Evolutionary conservation across 179 eudicot genomes (phyloP), one percentile per base, ranked within the genome.

Genomic region (Nepenthes alata): DNA sequence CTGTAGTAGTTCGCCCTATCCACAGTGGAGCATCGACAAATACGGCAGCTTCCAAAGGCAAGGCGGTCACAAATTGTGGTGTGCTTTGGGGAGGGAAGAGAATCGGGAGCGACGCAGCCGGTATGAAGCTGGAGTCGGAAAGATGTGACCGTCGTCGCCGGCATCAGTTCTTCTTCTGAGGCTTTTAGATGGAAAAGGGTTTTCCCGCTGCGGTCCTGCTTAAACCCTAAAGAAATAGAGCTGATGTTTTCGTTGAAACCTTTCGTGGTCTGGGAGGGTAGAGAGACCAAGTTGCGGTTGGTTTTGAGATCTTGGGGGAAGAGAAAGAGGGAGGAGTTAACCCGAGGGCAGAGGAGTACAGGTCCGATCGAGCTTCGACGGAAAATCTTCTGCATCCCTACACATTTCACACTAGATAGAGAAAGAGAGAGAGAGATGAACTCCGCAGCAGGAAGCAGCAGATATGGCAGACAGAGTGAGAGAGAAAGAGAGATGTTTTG

Each of bases 371-470:
- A 79, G 74, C 67, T 74, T 52, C 66, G 76, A 34, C 80, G 75
- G 37, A 83, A 60, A 37, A 85, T 55, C 67, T 83, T 85, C 78
- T 81, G 93, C 93, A 85, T 85, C 16, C 37, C 67, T 72, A 41
- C 45, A 41, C 45, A 41, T 41, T 41, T 41, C 45, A 41, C 45
- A 41, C 5, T 4, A 41, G 45, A 41, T 0, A 41, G 45, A 41
- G 45, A 41, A 0, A 7, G 45, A 41, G 45, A 4, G 45, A 41
- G 8, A 41, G 6, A 41, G 25, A 25, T 25, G 8, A 41, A 41
- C 5, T 41, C 45, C 8, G 45, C 5, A 41, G 7, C 45, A 7
- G 7, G 45, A 39, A 39, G 45, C 45, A 39, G 45, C 45, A 16
- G 25, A 16, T 16, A 16, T 16, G 25, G 25, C 25, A 16, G 25